These are phyloP conservation scores for Globisporangium splendens DNA, from an alignment of 352 stramenopile species.

Conservation along the genomic window DNA sequence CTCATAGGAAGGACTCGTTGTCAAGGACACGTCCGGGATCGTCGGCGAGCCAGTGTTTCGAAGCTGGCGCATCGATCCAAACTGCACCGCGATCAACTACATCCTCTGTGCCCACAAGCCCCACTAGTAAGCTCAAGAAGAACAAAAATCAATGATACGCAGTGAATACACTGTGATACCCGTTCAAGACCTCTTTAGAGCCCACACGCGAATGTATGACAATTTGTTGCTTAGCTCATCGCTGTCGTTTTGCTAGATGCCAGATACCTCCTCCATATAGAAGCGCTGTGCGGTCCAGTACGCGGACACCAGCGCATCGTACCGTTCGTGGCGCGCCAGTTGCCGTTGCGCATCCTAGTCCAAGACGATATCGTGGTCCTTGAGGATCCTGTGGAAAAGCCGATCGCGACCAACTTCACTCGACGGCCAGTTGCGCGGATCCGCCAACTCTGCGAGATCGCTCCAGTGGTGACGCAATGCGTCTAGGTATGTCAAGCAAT, in stretches of 20 bases:
- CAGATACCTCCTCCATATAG: slow-evolving; percentile 11
- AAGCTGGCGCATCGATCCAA: slow-evolving; percentile 71
- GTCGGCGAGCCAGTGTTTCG: slow-evolving; percentile 70
- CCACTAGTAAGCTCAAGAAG: slow-evolving; percentile 13
- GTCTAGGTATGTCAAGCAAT: slow-evolving; percentile 23
- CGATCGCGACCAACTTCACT: slow-evolving; percentile 37
- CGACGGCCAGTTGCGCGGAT: slow-evolving; percentile 52
- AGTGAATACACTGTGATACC: not conserved
- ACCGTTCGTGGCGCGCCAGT: slow-evolving; percentile 44
- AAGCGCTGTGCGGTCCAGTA: slow-evolving; percentile 39
- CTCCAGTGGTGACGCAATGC: slow-evolving; percentile 57
- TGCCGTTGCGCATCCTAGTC: slow-evolving; percentile 39
- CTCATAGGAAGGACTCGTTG: slow-evolving; percentile 35
- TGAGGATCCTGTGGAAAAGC: slow-evolving; percentile 71
- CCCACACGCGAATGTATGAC: no score
- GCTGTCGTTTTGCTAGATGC: slow-evolving; percentile 1
- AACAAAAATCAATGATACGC: not conserved
- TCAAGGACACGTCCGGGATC: slow-evolving; percentile 77
- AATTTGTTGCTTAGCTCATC: not conserved
- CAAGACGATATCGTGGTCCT: slow-evolving; percentile 46
- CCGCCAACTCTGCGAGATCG: slow-evolving; percentile 45
- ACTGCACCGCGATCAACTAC: slow-evolving; percentile 80
- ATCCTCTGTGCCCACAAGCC: slow-evolving; percentile 76
- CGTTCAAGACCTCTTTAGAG: no score
- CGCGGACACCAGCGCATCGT: slow-evolving; percentile 38